Evolutionary conservation across 345 rosid species (phyloP), one percentile per base, ranked within the genome.

Genomic region (Mallotus nudiflorus): DNA sequence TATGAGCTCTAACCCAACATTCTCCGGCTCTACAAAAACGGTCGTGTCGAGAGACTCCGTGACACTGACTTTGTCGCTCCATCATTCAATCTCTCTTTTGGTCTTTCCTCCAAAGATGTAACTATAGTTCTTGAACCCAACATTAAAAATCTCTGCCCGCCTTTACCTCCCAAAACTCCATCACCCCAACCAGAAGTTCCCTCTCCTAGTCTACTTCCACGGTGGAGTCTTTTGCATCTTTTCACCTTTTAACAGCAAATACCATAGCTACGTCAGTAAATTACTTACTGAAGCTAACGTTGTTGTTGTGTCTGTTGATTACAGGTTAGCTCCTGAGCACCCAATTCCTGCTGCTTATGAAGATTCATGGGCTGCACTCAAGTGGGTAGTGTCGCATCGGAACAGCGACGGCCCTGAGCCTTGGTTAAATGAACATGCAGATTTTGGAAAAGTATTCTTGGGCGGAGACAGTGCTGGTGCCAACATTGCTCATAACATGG

Each of bases 201-300:
- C 87, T 28, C 56, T 88, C 42, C 81, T 86, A 0, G 74, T 86
- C 65, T 85, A 83, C 80, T 83, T 88, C 73, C 87, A 82, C 54
- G 90, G 89, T 13, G 89, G 90, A 9, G 88, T 69, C 35, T 88
- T 84, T 70, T 77, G 82, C 68, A 14, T 81, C 67, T 79, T 77
- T 3, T 81, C 88, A 0, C 81, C 92, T 0, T 84, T 81, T 78
- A 67, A 72, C 0, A 39, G 55, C 6, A 69, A 56, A 2, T 79
- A 80, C 82, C 81, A 78, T 45, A 72, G 31, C 37, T 81, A 66
- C 75, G 6, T 82, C 0, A 72, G 65, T 16, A 65, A 72, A 1
- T 39, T 84, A 1, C 82, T 73, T 0, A 74, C 78, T 10, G 79
- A 77, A 44, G 87, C 89, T 28, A 79, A 69, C 16, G 70, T 80